A percentile compares a stretch with the other conserved stretches of the same genome.
These are phyloP conservation scores for Pythium aphanidermatum DNA, from an alignment of 352 stramenopile species.

Conservation along the genomic window DNA sequence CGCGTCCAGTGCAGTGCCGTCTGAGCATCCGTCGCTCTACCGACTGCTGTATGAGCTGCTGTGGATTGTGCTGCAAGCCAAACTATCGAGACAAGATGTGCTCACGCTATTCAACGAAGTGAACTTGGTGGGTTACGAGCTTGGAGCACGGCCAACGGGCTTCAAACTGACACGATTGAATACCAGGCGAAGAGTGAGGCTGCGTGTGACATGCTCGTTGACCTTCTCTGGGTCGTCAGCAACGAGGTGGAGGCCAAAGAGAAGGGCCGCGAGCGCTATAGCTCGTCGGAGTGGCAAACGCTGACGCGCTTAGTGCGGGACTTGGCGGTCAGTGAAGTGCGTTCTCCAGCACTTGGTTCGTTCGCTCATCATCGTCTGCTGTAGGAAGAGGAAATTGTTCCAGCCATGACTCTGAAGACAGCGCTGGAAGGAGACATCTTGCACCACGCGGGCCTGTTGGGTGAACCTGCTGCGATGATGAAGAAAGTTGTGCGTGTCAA, in stretches of 20 bases:
- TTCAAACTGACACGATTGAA: no score
- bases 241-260: conserved; percentile 76
- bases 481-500: conserved; percentile 84
- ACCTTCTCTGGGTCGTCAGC: conserved; percentile 68
- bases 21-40: conserved; percentile 27
- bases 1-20: conserved; percentile 12
- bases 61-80: conserved; percentile 62
- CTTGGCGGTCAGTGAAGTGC: conserved; percentile 43
- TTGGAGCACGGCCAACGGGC: no score
- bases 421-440: conserved; percentile 74
- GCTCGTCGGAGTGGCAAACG: conserved; percentile 63
- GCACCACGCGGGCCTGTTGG: conserved; percentile 51
- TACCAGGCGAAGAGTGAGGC: conserved; percentile 16
- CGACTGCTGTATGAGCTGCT: conserved; percentile 75
- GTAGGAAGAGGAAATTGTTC: conserved; percentile 64
- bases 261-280: conserved; percentile 58
- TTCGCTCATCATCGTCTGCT: conserved; percentile 2
- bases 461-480: conserved; percentile 38
- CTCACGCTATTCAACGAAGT: conserved; percentile 63
- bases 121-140: conserved; percentile 49
- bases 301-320: conserved; percentile 54
- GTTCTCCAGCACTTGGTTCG: not conserved
- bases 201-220: conserved; percentile 50
- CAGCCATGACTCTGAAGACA: conserved; percentile 44
- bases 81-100: conserved; percentile 66